Conservation (phyloP, 257 asterid genomes). For the Fraxinus cuspidata region DNA sequence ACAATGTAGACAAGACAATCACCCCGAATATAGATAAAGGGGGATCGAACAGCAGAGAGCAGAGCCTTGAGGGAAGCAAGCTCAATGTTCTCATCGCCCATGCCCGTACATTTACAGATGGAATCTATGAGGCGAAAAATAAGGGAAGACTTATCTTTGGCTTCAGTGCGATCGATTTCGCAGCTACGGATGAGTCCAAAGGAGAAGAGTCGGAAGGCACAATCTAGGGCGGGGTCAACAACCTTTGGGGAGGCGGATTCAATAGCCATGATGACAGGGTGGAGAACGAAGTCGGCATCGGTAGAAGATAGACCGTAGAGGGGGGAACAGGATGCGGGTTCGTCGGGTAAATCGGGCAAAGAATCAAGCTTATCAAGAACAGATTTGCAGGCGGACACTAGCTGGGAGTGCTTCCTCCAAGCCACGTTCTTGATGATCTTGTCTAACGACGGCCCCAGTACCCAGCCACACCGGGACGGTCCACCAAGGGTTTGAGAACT, state of each 20-base stretch:
- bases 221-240: slow-evolving; percentile 94
- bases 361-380: slow-evolving; percentile 89
- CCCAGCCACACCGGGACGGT: slow-evolving; percentile 88
- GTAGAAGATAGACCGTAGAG: slow-evolving; percentile 71
- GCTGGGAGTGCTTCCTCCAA: slow-evolving; percentile 94
- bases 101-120: slow-evolving; percentile 70
- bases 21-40: slow-evolving; percentile 66
- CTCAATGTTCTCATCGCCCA: slow-evolving; percentile 77
- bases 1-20: slow-evolving; percentile 81
- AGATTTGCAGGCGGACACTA: slow-evolving; percentile 86
- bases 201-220: slow-evolving; percentile 73
- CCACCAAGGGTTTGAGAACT: slow-evolving; percentile 86
- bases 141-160: slow-evolving; percentile 40
- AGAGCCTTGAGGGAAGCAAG: slow-evolving; percentile 76
- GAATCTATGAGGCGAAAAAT: slow-evolving; percentile 71
- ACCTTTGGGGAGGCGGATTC: slow-evolving; percentile 84
- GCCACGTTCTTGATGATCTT: slow-evolving; percentile 96
- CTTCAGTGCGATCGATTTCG: slow-evolving; percentile 41
- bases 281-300: slow-evolving; percentile 71
- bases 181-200: slow-evolving; percentile 72
- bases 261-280: slow-evolving; percentile 72
- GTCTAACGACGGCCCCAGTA: slow-evolving; percentile 91
- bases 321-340: slow-evolving; percentile 82
- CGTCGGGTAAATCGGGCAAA: slow-evolving; percentile 59
- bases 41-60: slow-evolving; percentile 83